Evolutionary conservation across 345 rosid genomes (phyloP), one percentile per base, ranked within the genome.

Genomic region (sweet orange (Citrus sinensis)): DNA sequence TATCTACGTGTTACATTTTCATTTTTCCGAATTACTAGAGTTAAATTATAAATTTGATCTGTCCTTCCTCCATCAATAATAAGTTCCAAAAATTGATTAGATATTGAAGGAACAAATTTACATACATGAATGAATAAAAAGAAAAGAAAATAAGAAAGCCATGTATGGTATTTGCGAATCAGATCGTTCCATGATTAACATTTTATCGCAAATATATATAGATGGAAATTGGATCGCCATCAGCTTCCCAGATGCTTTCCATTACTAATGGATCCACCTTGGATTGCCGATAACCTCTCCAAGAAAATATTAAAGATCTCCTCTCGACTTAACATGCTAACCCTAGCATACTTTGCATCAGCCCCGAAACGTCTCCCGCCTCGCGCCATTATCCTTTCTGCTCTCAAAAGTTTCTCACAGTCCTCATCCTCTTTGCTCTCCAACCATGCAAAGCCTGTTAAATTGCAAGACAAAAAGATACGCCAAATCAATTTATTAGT

Each of bases 371-470:
- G 74, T 20, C 65, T 75, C 20, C 99, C 99, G 0, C 88, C 82
- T 73, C 97, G 90, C 35, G 82, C 30, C 71, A 87, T 56, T 10
- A 95, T 84, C 81, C 88, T 91, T 9, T 83, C 85, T 58, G 56
- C 87, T 71, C 83, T 84, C 29, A 95, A 39, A 5, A 91, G 78
- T n/a, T 75, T 76, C 66, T 76, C 92, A 17, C 80, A 78, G 78
- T 92, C 90, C 62, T 60, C 56, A 19, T 79, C 88, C 42, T 88
- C 91, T 69, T 91, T 85, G 87, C 90, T 82, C 82, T 90, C 85
- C 78, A 95, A 20, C 98, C 98, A 93, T 55, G 94, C 99, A 82
- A 93, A 95, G 32, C 90, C 99, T 95, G 85, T 10, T 35, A 2
- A 17, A 14, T 39, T 29, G 7, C 16, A 13, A 46, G 51, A 46